Evolutionary conservation across 257 asterid genomes (phyloP), one percentile per base, ranked within the genome.

Genomic region (Anisodus acutangulus): DNA sequence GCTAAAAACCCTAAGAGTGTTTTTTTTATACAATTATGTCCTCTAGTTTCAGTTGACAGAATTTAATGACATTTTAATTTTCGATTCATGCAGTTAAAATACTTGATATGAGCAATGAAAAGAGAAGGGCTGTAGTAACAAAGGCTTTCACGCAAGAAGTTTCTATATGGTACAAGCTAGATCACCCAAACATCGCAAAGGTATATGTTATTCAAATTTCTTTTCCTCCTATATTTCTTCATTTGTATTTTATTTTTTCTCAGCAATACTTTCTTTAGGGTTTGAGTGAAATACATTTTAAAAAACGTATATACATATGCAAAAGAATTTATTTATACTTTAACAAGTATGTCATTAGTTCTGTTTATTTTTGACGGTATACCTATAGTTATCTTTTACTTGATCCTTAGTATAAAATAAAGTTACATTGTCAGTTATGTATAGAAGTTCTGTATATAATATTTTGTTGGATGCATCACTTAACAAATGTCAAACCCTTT

Each of bases 181-280:
- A 72, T 54, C 90, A 85, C 15, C 87, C 88, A 0, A 85, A 87
- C 31, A 74, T 78, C 2, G 72, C 83, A 1, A 78, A 83, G 85
- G 85, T 80, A 69, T 41, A 41, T 51, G 16, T 41, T 47, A 31
- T 3, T 45, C 57, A 22, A 57, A 57, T 19, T 64, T 54, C 17
- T 62, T 82, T 31, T n/a, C 15, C 15, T 79, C n/a, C 60, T 37
- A 9, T 10, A 53, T 37, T 3, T 49, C 8, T 78, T 26, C 41
- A 49, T 49, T 6, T 53, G 5, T 43, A 55, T 3, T 49, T 3
- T 41, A 41, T 41, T 11, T 19, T 2, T 26, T 31, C 47, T 54
- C 7, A 4, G 17, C 19, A 79, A 9, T 55, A 45, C 49, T 8
- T 12, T 8, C 26, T 11, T 22, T 39, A 3, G 13, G 39, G 2